phyloP scores from a whole-genome alignment of 2,329 filamentous ascomycete genomes.

The Pezicula carpinea region DNA sequence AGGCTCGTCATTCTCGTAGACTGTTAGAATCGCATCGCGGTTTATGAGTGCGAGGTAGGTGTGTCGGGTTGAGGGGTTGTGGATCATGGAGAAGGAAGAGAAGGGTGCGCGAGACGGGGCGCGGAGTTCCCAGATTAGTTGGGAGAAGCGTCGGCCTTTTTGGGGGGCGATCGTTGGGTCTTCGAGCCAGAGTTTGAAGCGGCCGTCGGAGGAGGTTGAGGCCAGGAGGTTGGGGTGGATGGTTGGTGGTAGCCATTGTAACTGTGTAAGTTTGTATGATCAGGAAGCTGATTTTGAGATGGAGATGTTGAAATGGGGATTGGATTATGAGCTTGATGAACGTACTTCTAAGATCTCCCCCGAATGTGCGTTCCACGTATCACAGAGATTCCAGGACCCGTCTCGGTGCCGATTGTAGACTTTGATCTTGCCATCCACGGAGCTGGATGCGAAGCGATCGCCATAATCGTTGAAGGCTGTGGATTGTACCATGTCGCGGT shows the following conservation, averaged over 20 bases:
- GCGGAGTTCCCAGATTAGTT: slow-evolving; percentile 39
- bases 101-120: slow-evolving; percentile 40
- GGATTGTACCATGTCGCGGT: slow-evolving; percentile 47
- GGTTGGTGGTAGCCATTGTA: slow-evolving; percentile 90
- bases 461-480: slow-evolving; percentile 91
- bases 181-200: slow-evolving; percentile 90
- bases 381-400: slow-evolving; percentile 72
- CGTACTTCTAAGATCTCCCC: slow-evolving; percentile 83
- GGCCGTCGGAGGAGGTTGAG: slow-evolving; percentile 84
- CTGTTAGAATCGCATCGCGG: slow-evolving; percentile 71
- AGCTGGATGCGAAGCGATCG: slow-evolving; percentile 85
- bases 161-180: slow-evolving; percentile 73
- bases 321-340: slow-evolving; percentile 12
- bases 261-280: slow-evolving; percentile 47
- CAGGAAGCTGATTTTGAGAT: slow-evolving; percentile 5
- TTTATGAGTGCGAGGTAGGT: slow-evolving; percentile 84
- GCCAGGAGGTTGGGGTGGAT: slow-evolving; percentile 82
- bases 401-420: slow-evolving; percentile 83
- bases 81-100: slow-evolving; percentile 78
- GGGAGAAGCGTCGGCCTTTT: slow-evolving; percentile 77
- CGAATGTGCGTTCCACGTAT: slow-evolving; percentile 87
- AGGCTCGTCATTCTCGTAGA: slow-evolving; percentile 82
- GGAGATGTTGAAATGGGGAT: not conserved
- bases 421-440: slow-evolving; percentile 87
- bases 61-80: slow-evolving; percentile 72